A percentile compares a stretch with the other conserved stretches of the same genome.
phyloP scores from a whole-genome alignment of 345 rosid species.

The Jatropha curcas region DNA sequence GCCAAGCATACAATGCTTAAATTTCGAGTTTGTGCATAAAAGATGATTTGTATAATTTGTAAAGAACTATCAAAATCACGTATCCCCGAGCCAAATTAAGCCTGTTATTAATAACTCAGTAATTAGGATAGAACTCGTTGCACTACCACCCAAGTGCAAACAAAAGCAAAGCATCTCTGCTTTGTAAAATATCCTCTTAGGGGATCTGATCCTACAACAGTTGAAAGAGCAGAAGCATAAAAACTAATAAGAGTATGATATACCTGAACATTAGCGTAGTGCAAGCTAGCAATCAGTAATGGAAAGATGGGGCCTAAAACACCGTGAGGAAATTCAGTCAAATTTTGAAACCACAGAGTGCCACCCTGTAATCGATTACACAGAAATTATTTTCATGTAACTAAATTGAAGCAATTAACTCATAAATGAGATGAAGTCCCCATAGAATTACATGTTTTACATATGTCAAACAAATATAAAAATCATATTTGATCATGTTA shows the following conservation, averaged over 20 bases:
- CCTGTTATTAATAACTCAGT: no score
- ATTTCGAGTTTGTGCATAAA: no score
- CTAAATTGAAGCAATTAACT: neutral
- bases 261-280: slow-evolving; percentile 83
- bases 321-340: slow-evolving; percentile 76
- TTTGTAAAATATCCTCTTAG: neutral
- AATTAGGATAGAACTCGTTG: neutral
- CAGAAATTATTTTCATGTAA: neutral
- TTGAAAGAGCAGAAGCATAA: neutral
- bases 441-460: neutral
- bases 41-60: no score
- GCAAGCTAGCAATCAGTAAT: slow-evolving; percentile 68
- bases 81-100: neutral
- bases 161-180: neutral
- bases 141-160: neutral
- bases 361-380: slow-evolving; percentile 73
- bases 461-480: neutral
- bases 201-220: neutral
- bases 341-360: slow-evolving; percentile 84
- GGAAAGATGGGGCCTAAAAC: slow-evolving; percentile 69
- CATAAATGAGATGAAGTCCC: neutral
- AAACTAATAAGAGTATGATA: neutral
- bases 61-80: no score
- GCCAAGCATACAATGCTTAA: no score
- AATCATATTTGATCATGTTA: neutral